These are phyloP conservation scores for Suhomyces sp. DNA, from an alignment of 805 yeast genomes.

Conservation along the genomic window DNA sequence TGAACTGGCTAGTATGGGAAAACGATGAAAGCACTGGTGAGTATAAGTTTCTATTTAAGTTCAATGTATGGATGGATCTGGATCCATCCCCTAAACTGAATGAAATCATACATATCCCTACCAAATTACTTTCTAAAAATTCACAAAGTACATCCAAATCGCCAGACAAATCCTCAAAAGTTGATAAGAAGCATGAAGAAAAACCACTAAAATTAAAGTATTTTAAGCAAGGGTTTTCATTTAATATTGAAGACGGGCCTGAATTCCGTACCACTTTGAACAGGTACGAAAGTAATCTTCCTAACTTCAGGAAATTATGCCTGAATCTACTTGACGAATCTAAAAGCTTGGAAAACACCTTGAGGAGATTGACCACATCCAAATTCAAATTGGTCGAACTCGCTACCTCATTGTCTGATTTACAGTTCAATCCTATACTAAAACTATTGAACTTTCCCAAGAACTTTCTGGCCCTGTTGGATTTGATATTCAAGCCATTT, in stretches of 20 bases:
- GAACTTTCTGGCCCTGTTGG: constrained; percentile 24
- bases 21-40: constrained; percentile 11
- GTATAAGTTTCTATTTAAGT: constrained; percentile 19
- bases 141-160: neutral
- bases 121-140: neutral
- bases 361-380: constrained; percentile 18
- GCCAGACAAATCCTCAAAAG: too few relatives aligned
- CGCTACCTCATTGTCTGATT: constrained; percentile 17
- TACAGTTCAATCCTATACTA: constrained; percentile 25
- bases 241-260: constrained; percentile 43
- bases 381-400: constrained; percentile 24
- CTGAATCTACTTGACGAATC: constrained; percentile 29
- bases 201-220: constrained; percentile 11
- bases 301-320: constrained; percentile 25
- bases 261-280: constrained; percentile 34
- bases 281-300: constrained; percentile 30
- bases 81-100: neutral
- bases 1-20: constrained; percentile 29
- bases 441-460: constrained; percentile 21
- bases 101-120: neutral
- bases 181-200: neutral
- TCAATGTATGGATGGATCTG: constrained; percentile 27
- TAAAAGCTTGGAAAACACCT: constrained; percentile 24
- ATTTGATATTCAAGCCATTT: constrained; percentile 30
- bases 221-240: constrained; percentile 30